Base-by-base conservation (phyloP, 495 filamentous ascomycete genomes). In the Staphylotrichum tortipilum region DNA sequence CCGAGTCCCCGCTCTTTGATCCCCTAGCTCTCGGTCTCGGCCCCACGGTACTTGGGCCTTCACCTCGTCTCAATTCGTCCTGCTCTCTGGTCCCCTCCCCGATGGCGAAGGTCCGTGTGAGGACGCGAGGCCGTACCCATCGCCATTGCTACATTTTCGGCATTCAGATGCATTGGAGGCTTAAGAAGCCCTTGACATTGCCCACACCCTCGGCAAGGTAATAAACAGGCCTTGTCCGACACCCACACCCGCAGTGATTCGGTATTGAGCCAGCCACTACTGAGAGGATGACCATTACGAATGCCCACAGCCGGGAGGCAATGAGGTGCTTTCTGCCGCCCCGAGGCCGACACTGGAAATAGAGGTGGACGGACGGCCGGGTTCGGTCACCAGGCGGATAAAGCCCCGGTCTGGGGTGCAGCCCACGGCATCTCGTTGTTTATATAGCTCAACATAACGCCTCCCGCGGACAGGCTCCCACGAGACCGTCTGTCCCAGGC, bases 271-370 rank as follows among this genome's bases (percentile, higher is more conserved):
- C 15, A 17, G 24, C 42, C 18, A 17, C 36, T 26, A 48, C 9
- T 48, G 10, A 40, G 10, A 30, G 30, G 15, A 24, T 3, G 6
- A 4, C 45, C 22, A 48, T 48, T 40, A 40, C 15, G 4, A 48
- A 48, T 30, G 21, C 8, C 21, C 44, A 31, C 12, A 39, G 35
- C 15, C 35, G 22, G 17, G 11, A 22, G 31, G 12, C 12, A 36
- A 9, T 17, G 8, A 12, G 9, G 4, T 14, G 45, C 10, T n/a
- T 59, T 55, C 50, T 55, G 45, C 59, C 56, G 52, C 46, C 42
- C 48, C 56, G 44, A 18, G 30, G 48, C 35, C 56, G 44, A 18
- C 24, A 50, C 35, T 52, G 48, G 44, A 55, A 57, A 53, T 50
- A 46, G 43, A 40, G 23, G 30, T 40, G 14, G 28, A 45, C 41